A percentile compares a stretch with the other conserved stretches of the same genome.
phyloP scores from a whole-genome alignment of 768 basidiomycete genomes.

The Podaxis sp. region DNA sequence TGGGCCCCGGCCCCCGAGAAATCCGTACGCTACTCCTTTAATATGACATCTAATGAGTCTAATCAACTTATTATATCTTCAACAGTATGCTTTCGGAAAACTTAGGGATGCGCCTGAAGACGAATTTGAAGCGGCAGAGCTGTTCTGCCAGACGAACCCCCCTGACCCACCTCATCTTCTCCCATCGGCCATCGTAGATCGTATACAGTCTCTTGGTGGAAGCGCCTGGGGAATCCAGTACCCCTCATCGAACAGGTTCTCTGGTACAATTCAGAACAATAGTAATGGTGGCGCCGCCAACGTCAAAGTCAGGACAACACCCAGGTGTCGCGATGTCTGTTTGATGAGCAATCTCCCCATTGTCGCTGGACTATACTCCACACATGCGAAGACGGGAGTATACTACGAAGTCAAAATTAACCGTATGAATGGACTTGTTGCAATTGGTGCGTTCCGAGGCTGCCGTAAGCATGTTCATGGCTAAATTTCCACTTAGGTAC shows the following conservation, averaged over 20 bases:
- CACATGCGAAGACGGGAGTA: constrained; percentile 51
- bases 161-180: constrained; percentile 44
- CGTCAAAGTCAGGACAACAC: constrained; percentile 40
- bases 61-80: neutral
- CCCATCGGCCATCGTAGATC: constrained; percentile 52
- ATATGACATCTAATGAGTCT: neutral
- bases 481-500: constrained; percentile 43
- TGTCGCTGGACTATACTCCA: constrained; percentile 58
- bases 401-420: constrained; percentile 65
- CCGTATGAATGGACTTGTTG: constrained; percentile 58
- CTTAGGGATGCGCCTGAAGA: constrained; percentile 56
- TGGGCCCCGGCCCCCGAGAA: constrained; percentile 63
- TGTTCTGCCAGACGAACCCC: constrained; percentile 46
- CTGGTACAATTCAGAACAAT: constrained; percentile 41
- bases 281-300: constrained; percentile 32
- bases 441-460: constrained; percentile 45
- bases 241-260: constrained; percentile 43
- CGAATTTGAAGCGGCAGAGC: constrained; percentile 51
- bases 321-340: constrained; percentile 48
- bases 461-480: neutral
- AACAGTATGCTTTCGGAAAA: constrained; percentile 46
- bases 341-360: constrained; percentile 62
- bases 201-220: constrained; percentile 45
- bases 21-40: constrained; percentile 29
- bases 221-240: constrained; percentile 53